Evolutionary conservation across 2,329 filamentous ascomycete genomes (phyloP).

Genomic region (Plenodomus lindquistii): DNA sequence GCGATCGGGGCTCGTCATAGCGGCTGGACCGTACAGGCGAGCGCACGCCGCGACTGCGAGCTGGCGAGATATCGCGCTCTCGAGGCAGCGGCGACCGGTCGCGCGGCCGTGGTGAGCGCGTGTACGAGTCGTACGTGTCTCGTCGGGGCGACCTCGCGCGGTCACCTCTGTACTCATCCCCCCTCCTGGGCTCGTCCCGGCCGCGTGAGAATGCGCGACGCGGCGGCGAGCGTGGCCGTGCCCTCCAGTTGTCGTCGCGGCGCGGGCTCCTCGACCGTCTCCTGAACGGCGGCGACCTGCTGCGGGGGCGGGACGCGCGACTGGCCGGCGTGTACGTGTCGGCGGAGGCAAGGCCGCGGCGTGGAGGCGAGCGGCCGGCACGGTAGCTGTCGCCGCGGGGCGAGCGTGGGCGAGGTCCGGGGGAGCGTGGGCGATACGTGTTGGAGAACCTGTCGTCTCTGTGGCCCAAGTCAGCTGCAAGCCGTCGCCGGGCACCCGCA

Average conservation of each 20-base stretch:
- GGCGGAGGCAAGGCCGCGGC: slow-evolving; percentile 41
- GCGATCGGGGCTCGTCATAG: slow-evolving; percentile 52
- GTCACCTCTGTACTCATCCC: slow-evolving; percentile 36
- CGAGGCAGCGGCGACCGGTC: slow-evolving; percentile 51
- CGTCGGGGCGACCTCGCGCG: slow-evolving; percentile 47
- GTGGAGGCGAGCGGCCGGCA: slow-evolving; percentile 38
- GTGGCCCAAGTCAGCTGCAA: slow-evolving; percentile 4
- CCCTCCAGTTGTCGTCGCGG: slow-evolving; percentile 49
- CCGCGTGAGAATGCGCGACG: slow-evolving; percentile 47
- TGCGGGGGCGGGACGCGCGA: slow-evolving; percentile 41
- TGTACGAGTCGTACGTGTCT: slow-evolving; percentile 45
- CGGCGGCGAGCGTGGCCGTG: slow-evolving; percentile 54
- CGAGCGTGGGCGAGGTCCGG: slow-evolving; percentile 34
- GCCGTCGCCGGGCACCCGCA: too few species aligned
- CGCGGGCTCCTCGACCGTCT: slow-evolving; percentile 47
- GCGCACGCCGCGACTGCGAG: slow-evolving; percentile 50
- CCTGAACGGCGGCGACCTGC: slow-evolving; percentile 45
- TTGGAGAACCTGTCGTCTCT: slow-evolving; percentile 46
- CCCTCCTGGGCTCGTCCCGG: slow-evolving; percentile 30
- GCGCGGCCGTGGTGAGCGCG: slow-evolving; percentile 47
- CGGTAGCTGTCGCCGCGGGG: slow-evolving; percentile 45
- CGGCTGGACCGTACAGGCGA: slow-evolving; percentile 47
- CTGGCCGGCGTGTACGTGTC: slow-evolving; percentile 48
- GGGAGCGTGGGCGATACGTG: slow-evolving; percentile 43
- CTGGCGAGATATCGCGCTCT: slow-evolving; percentile 52